Percentiles rank a stretch among this genome's conserved stretches.
Evolutionary conservation across 768 basidiomycete species (phyloP).

Genomic region (Fistulinella prunicolor): DNA sequence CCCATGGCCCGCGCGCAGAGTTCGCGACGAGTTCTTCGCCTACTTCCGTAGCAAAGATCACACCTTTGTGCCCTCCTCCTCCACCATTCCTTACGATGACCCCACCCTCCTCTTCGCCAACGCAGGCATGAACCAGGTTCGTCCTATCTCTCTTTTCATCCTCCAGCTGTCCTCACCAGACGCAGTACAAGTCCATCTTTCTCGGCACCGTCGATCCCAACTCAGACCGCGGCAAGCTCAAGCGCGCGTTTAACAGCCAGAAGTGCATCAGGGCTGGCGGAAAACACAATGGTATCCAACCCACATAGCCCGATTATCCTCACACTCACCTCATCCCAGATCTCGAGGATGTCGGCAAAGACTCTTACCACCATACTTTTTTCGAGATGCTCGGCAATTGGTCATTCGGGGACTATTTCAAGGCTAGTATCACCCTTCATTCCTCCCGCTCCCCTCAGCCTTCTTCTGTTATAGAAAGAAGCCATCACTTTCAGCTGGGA

Average conservation of each 20-base stretch:
- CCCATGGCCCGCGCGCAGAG: constrained; percentile 76
- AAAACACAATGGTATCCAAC: constrained; percentile 90
- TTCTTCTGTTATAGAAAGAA: constrained; percentile 62
- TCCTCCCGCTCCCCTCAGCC: neutral
- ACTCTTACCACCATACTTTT: constrained; percentile 96
- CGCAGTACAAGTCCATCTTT: constrained; percentile 93
- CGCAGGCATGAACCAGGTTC: constrained; percentile 94
- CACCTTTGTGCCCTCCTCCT: constrained; percentile 85
- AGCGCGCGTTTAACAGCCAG: constrained; percentile 93
- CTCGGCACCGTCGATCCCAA: constrained; percentile 97
- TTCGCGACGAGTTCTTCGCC: constrained; percentile 88
- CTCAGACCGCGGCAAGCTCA: constrained; percentile 86
- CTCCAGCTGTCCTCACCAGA: constrained; percentile 11
- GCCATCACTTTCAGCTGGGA: constrained; percentile 94
- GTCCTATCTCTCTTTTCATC: constrained; percentile 10
- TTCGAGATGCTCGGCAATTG: constrained; percentile 99
- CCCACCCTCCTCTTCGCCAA: constrained; percentile 97
- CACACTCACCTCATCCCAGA: constrained; percentile 46
- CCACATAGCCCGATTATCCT: neutral
- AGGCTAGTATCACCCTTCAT: constrained; percentile 47
- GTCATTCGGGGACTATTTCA: constrained; percentile 99
- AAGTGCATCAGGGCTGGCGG: constrained; percentile 99
- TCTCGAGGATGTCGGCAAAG: constrained; percentile 97
- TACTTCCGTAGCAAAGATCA: constrained; percentile 82
- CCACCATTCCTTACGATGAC: constrained; percentile 96